Evolutionary conservation across 2,329 filamentous ascomycete species (phyloP), one percentile per base, ranked within the genome.

Genomic region (Phialophora expanda): DNA sequence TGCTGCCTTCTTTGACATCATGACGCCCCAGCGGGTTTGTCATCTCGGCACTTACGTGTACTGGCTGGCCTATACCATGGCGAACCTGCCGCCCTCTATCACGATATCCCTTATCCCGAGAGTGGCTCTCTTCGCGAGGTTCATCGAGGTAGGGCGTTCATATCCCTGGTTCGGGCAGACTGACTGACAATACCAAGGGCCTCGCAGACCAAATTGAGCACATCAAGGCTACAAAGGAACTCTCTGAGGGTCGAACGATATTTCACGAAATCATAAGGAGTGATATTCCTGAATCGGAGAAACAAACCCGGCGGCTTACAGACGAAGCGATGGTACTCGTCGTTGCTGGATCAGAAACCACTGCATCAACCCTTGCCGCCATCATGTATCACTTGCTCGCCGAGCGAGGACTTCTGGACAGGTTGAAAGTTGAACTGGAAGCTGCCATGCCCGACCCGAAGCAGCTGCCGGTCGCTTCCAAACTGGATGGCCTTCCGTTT

Each of bases 31-130:
- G 28, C 32, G 51, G 24, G 51, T 54, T 14, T 54, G 51, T 26
- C 51, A 54, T 14, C 51, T 54, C 26, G 51, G 51, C 17, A 54
- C 51, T n/a, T 54, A 54, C 26, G 17, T 55, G 8, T 55, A n/a
- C 53, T 55, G 53, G 53, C n/a, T 55, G 53, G 53, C 53, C 17
- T 30, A 55, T 11, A 55, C 20, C 53, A 55, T 34, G 53, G 53
- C 53, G 8, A 55, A 55, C 17, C n/a, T 34, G 17, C 53, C 53
- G 26, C 28, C 53, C 8, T 30, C 53, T 5, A 55, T 55, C 17
- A 55, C 28, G 28, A 34, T 55, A 20, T 20, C 51, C 28, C 53
- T 55, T 28, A 2, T 55, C 5, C 53, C 53, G 7, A 14, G 53
- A 5, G 53, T 55, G 9, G 53, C 53, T 20, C 24, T 55, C 28